Base-by-base conservation (phyloP, 2,329 filamentous ascomycete species). In the Sarocladium brachiariae region DNA sequence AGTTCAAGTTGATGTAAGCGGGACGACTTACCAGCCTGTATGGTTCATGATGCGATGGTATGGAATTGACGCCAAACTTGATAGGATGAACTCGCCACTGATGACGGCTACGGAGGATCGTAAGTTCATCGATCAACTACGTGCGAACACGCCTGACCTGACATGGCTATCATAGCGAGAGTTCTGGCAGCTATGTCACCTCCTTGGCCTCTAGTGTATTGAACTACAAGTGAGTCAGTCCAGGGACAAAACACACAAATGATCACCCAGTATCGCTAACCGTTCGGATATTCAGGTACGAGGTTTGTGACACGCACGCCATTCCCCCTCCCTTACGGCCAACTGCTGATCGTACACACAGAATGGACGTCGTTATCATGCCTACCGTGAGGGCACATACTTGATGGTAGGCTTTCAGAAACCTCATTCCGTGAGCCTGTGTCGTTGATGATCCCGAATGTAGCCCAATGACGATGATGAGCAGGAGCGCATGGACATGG, bases 401-500 rank as follows among this genome's bases (percentile, higher is more conserved):
- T 25, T 47, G 11, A 47, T 47, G 43, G 43, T 47, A 33, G 19
- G n/a, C 8, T 21, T 16, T 18, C 18, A 19, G 13, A 13, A 5
- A 8, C 35, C 21, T 39, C 7, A 35, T 9, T 35, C 30, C 39
- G 21, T 24, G 10, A 19, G 16, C 43, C 8, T 10, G n/a, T n/a
- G 11, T 18, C n/a, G 21, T 16, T 21, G 18, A 39, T 7, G 35
- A 68, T 10, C 65, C 65, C 1, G 54, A 63, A 2, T 73, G 68
- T 49, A 60, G 56, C 67, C 67, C 14, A 69, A 70, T 23, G 67
- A 70, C 21, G 65, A 70, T 37, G 52, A 53, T 2, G 66, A 71
- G 50, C 65, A 70, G 43, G 63, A 68, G 34, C 64, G 68, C 0
- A 59, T 72, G 2, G 67, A 71, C 41, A 68, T 70, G 56, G 51